Evolutionary conservation across 306 rosid genomes (phyloP).

Genomic region (Cicer cuneatum): DNA sequence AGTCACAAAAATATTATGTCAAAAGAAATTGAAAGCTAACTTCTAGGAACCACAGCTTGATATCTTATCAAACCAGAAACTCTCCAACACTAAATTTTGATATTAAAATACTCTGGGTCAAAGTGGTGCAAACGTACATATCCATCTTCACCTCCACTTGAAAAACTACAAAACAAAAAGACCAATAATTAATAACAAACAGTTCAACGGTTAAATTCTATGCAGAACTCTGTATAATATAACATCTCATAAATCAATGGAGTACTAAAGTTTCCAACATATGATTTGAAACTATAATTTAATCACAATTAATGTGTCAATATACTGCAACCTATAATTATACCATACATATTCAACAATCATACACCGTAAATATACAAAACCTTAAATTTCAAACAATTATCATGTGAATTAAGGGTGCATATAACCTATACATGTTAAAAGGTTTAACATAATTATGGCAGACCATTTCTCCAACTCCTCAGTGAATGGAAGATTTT

Average conservation of each 20-base stretch:
- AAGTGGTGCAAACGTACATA: conserved; percentile 91
- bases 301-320: neutral
- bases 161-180: conserved; percentile 60
- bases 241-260: neutral
- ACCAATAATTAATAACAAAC: conserved; percentile 9
- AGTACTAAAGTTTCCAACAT: neutral
- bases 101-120: conserved; percentile 84
- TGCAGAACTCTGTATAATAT: neutral
- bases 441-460: too few species aligned
- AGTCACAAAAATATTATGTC: neutral
- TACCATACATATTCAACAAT: too few species aligned
- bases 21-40: conserved; percentile 30
- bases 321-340: neutral
- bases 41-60: conserved; percentile 21
- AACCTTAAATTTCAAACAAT: too few species aligned
- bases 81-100: conserved; percentile 66
- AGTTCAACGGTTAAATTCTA: neutral
- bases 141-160: conserved; percentile 99
- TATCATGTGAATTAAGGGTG: too few species aligned
- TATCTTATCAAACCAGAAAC: neutral
- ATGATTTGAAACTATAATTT: neutral
- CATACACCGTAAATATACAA: too few species aligned
- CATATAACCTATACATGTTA: too few species aligned
- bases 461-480: too few species aligned
- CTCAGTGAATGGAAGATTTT: too few species aligned